Evolutionary conservation across 129 eudicot species (phyloP), one percentile per base, ranked within the genome.

Genomic region (Deinandra increscens): DNA sequence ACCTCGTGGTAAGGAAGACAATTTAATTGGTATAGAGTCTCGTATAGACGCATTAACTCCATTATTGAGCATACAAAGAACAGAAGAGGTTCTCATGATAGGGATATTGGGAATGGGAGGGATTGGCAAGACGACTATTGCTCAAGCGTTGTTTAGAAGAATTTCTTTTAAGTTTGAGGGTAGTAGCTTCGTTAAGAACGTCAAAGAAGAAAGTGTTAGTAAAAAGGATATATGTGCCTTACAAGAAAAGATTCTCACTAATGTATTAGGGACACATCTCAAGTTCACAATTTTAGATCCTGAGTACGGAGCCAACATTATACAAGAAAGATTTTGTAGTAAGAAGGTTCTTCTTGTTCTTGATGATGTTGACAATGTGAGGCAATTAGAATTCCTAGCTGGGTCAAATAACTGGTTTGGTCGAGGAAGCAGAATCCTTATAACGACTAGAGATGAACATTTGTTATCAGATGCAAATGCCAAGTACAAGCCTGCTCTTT

Each of bases 341-440:
- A 49, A 49, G 56, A n/a, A 6, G 20, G 56, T 49, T 49, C 20
- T 49, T 49, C 56, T 49, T 49, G 56, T 49, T 49, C 56, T 49
- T n/a, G 56, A 49, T 49, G 56, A 49, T 15, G 56, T 49, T 15
- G 23, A 49, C 6, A 9, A 49, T 15, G 20, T n/a, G 20, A 49
- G 17, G 23, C 56, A 49, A 49, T 17, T 49, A 15, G 23, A 49
- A 10, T 49, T 49, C 22, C 22, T 49, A 15, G 56, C 56, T 49
- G 23, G 1, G 5, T 3, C 20, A 4, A 6, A 5, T 49, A 15
- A 49, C 19, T 49, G 56, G 56, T 49, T 49, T 49, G 56, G 56
- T 15, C 22, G 23, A n/a, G 56, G 56, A 49, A 49, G 56, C 6
- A 12, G 59, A 49, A 49, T 49, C 23, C 6, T 49, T 49, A 49